Conservation (phyloP, 2,329 filamentous ascomycete species). For the Chrysoporthe puriensis region DNA sequence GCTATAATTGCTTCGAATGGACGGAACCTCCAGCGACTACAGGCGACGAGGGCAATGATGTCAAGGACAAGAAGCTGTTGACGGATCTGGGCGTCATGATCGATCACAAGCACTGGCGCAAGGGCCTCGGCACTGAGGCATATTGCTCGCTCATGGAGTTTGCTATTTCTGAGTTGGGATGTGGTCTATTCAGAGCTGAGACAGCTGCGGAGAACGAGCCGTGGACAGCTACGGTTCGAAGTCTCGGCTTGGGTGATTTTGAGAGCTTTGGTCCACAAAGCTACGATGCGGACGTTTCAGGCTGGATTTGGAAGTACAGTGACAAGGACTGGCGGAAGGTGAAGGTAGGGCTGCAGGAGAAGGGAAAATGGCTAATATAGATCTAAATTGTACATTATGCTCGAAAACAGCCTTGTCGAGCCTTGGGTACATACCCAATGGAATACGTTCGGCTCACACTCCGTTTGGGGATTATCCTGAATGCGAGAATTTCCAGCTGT, state of each 20-base stretch:
- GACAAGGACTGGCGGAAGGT: constrained; percentile 7
- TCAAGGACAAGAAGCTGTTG: not conserved
- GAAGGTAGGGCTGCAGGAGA: not conserved
- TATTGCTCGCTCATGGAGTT: constrained; percentile 9
- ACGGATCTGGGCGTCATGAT: constrained; percentile 9
- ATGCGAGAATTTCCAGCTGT: no score
- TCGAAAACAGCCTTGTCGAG: not conserved
- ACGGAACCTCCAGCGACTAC: not conserved
- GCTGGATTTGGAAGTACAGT: constrained; percentile 7
- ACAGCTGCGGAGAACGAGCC: constrained; percentile 2
- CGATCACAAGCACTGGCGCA: constrained; percentile 12
- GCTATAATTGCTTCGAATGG: constrained; percentile 17
- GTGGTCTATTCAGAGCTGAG: constrained; percentile 7
- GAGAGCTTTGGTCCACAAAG: constrained; percentile 4
- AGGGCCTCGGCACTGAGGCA: constrained; percentile 10
- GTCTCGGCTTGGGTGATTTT: not conserved
- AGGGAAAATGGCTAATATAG: not conserved
- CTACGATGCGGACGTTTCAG: not conserved
- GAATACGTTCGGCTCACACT: not conserved
- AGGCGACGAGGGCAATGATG: not conserved
- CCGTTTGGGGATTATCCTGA: no score
- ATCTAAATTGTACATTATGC: not conserved
- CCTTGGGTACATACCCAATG: not conserved
- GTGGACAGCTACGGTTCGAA: constrained; percentile 2
- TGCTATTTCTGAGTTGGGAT: constrained; percentile 11